phyloP scores from a whole-genome alignment of 257 asterid species.

The Catharanthus roseus region DNA sequence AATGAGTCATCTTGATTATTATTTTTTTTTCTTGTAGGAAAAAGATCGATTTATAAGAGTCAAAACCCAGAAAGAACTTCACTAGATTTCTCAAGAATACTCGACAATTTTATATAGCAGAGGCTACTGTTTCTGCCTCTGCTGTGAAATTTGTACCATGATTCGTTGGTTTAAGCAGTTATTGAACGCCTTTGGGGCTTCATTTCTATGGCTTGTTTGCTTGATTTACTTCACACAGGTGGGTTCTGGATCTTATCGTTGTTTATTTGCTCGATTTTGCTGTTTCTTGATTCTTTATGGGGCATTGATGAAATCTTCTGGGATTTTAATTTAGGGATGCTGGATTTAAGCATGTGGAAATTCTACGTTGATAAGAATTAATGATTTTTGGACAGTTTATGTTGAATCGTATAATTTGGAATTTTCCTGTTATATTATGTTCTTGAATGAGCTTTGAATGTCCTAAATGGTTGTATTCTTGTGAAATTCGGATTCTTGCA shows the following conservation, averaged over 20 bases:
- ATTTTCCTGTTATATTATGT: background rate
- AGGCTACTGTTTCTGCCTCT: conserved; percentile 10
- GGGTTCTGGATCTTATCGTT: conserved; percentile 1
- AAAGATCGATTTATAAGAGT: background rate
- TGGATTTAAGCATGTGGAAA: background rate
- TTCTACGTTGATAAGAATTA: background rate
- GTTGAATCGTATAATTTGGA: background rate
- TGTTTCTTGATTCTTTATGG: background rate
- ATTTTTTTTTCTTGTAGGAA: background rate
- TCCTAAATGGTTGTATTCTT: background rate
- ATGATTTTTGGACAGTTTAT: background rate
- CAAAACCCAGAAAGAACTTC: background rate
- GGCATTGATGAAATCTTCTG: background rate
- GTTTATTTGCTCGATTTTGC: background rate
- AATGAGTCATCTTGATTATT: background rate
- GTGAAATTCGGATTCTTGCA: background rate
- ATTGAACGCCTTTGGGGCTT: conserved; percentile 71
- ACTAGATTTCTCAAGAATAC: background rate
- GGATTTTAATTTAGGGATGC: background rate
- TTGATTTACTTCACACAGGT: conserved; percentile 98
- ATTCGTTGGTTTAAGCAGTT: conserved; percentile 61
- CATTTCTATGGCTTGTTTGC: conserved; percentile 91
- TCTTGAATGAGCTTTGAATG: background rate
- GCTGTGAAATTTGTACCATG: conserved; percentile 34
- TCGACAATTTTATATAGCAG: background rate